phyloP scores from a whole-genome alignment of 805 yeast species.

The Candida fluviatilis region DNA sequence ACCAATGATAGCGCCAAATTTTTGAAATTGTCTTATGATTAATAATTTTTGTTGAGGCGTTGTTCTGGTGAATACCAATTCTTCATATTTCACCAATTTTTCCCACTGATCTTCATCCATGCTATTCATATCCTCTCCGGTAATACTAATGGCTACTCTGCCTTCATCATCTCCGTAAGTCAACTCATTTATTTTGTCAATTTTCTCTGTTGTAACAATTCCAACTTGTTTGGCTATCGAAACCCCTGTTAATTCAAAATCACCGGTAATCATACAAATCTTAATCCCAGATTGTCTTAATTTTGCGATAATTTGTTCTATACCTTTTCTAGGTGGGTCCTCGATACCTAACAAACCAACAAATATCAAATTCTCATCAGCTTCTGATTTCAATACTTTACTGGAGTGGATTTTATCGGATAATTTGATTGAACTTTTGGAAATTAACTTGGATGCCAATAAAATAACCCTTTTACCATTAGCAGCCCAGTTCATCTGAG shows the following conservation, averaged over 20 bases:
- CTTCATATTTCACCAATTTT: slow-evolving; percentile 28
- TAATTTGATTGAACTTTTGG: slow-evolving; percentile 9
- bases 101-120: slow-evolving; percentile 43
- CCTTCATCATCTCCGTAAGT: slow-evolving; percentile 7
- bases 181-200: slow-evolving; percentile 12
- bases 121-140: slow-evolving; percentile 26
- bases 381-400: slow-evolving; percentile 12
- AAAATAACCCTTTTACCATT: slow-evolving; percentile 35
- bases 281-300: slow-evolving; percentile 39
- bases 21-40: slow-evolving; percentile 45
- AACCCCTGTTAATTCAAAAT: slow-evolving; percentile 48
- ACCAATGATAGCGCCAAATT: slow-evolving; percentile 24
- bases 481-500: slow-evolving; percentile 32
- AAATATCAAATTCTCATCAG: slow-evolving; percentile 13
- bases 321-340: slow-evolving; percentile 40
- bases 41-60: slow-evolving; percentile 50
- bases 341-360: slow-evolving; percentile 39
- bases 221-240: slow-evolving; percentile 46
- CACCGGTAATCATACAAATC: slow-evolving; percentile 48
- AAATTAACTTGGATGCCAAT: slow-evolving; percentile 21
- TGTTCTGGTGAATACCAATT: slow-evolving; percentile 38
- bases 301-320: slow-evolving; percentile 25
- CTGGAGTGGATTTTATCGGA: slow-evolving; percentile 10
- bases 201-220: slow-evolving; percentile 21
- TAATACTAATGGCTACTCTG: slow-evolving; percentile 26